phyloP scores from a whole-genome alignment of 371 early-diverging fungal species.

The Gilbertella persicaria region DNA sequence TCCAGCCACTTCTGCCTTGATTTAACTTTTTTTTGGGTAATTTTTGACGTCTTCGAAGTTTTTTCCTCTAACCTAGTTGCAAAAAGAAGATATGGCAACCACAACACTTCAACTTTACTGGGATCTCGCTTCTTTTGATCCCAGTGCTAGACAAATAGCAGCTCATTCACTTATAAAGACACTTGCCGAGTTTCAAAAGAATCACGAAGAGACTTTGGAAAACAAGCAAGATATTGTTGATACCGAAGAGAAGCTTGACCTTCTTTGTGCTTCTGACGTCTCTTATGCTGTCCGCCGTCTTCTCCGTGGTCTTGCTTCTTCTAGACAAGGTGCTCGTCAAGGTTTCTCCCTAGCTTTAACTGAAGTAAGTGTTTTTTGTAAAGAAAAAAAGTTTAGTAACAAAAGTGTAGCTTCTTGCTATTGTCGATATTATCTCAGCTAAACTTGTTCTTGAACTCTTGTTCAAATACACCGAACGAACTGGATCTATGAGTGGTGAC shows the following conservation, averaged over 20 bases:
- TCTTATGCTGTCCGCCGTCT: slow-evolving; percentile 89
- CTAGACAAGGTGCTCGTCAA: slow-evolving; percentile 90
- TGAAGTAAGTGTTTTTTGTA: slow-evolving; percentile 67
- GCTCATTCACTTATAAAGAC: slow-evolving; percentile 51
- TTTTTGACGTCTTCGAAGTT: background rate
- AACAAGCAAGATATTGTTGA: slow-evolving; percentile 30
- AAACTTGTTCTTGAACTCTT: slow-evolving; percentile 71
- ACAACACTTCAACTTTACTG: slow-evolving; percentile 65
- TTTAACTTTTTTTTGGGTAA: too few species aligned
- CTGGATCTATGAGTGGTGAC: slow-evolving; percentile 62
- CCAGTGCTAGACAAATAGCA: slow-evolving; percentile 51
- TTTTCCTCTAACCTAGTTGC: slow-evolving; percentile 1
- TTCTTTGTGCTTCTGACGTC: slow-evolving; percentile 72
- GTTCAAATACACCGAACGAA: slow-evolving; percentile 62
- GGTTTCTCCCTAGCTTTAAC: slow-evolving; percentile 94
- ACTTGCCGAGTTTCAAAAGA: slow-evolving; percentile 51
- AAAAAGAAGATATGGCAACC: slow-evolving; percentile 25
- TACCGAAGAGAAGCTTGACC: slow-evolving; percentile 66
- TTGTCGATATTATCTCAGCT: slow-evolving; percentile 47
- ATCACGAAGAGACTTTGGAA: slow-evolving; percentile 38
- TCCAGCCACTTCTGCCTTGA: too few species aligned
- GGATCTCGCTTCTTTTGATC: slow-evolving; percentile 71
- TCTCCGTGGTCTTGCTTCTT: slow-evolving; percentile 84
- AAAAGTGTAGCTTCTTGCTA: slow-evolving; percentile 34
- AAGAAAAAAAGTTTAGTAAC: too few species aligned